Conservation (phyloP, 2,329 filamentous ascomycete genomes). For the Ophiobolus disseminans region DNA sequence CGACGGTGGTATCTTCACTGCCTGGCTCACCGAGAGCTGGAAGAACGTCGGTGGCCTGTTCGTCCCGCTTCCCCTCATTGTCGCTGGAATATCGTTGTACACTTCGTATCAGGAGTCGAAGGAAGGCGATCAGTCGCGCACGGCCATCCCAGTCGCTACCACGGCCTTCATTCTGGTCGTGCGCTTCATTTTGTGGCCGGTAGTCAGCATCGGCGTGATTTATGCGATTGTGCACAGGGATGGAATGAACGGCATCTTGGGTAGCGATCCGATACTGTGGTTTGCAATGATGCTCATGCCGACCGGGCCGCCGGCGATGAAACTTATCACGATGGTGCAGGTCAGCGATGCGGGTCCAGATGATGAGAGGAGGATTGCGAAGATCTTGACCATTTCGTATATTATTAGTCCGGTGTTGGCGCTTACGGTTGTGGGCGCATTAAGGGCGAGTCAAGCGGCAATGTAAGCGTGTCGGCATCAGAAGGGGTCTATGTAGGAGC, state of each 20-base stretch:
- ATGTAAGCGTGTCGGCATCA: slow-evolving; percentile 19
- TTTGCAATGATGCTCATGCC: slow-evolving; percentile 69
- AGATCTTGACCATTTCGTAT: slow-evolving; percentile 53
- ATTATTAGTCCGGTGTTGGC: slow-evolving; percentile 40
- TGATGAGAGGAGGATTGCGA: slow-evolving; percentile 61
- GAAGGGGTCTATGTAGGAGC: too few species aligned
- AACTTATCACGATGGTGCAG: slow-evolving; percentile 60
- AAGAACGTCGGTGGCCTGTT: slow-evolving; percentile 36
- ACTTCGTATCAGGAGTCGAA: slow-evolving; percentile 30
- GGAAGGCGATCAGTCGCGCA: slow-evolving; percentile 1
- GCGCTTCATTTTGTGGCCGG: slow-evolving; percentile 39
- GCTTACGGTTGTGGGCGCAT: slow-evolving; percentile 40
- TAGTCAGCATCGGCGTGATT: slow-evolving; percentile 56
- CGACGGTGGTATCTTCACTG: slow-evolving; percentile 37
- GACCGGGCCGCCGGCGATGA: slow-evolving; percentile 61
- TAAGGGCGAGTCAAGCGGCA: slow-evolving; percentile 36
- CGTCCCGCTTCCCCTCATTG: slow-evolving; percentile 38
- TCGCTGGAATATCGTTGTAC: slow-evolving; percentile 39
- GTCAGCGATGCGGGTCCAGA: slow-evolving; percentile 50
- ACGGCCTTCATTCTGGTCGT: slow-evolving; percentile 34
- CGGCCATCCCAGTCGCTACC: slow-evolving; percentile 21
- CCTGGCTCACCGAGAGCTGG: slow-evolving; percentile 40
- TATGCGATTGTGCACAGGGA: slow-evolving; percentile 60
- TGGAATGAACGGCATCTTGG: slow-evolving; percentile 54
- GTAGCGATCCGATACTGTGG: slow-evolving; percentile 68